phyloP scores from a whole-genome alignment of 345 rosid species.

The Arabis hirsuta region DNA sequence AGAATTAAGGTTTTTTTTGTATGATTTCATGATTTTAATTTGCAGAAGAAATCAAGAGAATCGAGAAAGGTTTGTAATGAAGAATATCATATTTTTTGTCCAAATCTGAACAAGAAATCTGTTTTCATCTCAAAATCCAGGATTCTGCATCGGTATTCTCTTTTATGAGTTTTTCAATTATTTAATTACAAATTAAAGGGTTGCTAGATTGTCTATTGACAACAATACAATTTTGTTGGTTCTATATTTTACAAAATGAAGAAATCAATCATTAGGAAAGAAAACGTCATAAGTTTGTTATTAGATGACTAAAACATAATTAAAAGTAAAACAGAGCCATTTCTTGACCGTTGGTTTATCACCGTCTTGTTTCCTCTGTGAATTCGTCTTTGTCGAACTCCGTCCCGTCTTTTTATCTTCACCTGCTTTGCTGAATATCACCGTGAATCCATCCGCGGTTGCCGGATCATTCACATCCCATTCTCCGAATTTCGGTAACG shows the following conservation, averaged over 20 bases:
- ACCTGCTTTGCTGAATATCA: constrained; percentile 54
- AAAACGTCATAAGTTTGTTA: background rate
- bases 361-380: constrained; percentile 43
- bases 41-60: constrained; percentile 5
- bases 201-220: too few relatives aligned
- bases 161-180: background rate
- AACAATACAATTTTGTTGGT: background rate
- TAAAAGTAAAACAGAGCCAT: constrained; percentile 50
- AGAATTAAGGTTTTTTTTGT: too few relatives aligned
- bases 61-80: background rate
- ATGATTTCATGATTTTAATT: background rate
- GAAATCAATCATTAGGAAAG: background rate
- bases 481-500: constrained; percentile 51
- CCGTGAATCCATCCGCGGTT: constrained; percentile 52
- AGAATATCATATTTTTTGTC: constrained; percentile 9
- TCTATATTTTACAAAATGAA: background rate
- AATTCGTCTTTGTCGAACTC: constrained; percentile 29
- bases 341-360: constrained; percentile 45
- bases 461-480: constrained; percentile 61
- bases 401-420: constrained; percentile 49
- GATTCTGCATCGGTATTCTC: background rate
- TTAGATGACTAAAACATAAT: constrained; percentile 9
- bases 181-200: background rate
- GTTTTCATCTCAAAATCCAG: constrained; percentile 5
- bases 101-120: constrained; percentile 1